Conservation (phyloP, 768 basidiomycete species). For the Sporobolomyces phaffii region DNA sequence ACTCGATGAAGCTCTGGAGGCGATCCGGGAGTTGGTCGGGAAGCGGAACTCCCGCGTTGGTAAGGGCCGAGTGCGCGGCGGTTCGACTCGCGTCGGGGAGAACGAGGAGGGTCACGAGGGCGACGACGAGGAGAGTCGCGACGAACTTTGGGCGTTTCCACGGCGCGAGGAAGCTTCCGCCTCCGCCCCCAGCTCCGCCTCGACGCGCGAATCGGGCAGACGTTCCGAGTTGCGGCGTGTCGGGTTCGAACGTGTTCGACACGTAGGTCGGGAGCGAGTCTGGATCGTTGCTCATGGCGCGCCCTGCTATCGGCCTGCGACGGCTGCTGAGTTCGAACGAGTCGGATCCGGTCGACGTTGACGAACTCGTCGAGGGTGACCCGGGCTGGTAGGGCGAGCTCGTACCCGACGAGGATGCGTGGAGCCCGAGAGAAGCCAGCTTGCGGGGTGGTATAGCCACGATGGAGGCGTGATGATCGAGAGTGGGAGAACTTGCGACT, state of each 20-base stretch:
- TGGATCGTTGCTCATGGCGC: constrained; percentile 13
- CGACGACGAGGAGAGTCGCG: constrained; percentile 28
- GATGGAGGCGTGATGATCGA: background rate
- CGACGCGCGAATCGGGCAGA: constrained; percentile 9
- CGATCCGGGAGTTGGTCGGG: constrained; percentile 38
- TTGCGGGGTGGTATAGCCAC: constrained; percentile 15
- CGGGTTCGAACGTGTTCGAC: constrained; percentile 18
- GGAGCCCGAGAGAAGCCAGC: constrained; percentile 10
- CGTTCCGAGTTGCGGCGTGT: constrained; percentile 16
- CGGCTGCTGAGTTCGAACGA: constrained; percentile 5
- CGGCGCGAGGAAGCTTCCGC: background rate
- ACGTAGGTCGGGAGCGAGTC: constrained; percentile 26
- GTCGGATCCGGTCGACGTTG: constrained; percentile 14
- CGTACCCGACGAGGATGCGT: constrained; percentile 2
- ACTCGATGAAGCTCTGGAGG: constrained; percentile 31
- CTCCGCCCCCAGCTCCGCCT: background rate
- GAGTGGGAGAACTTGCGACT: background rate
- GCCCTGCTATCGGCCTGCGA: background rate
- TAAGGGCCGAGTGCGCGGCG: constrained; percentile 36
- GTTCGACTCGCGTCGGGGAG: constrained; percentile 37
- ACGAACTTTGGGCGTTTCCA: constrained; percentile 29
- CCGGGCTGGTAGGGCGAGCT: constrained; percentile 11
- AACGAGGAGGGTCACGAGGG: constrained; percentile 35
- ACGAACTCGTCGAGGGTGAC: constrained; percentile 15
- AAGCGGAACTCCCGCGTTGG: constrained; percentile 36